These are phyloP conservation scores for Boletus rex-veris DNA, from an alignment of 768 basidiomycete species.

Conservation along the genomic window DNA sequence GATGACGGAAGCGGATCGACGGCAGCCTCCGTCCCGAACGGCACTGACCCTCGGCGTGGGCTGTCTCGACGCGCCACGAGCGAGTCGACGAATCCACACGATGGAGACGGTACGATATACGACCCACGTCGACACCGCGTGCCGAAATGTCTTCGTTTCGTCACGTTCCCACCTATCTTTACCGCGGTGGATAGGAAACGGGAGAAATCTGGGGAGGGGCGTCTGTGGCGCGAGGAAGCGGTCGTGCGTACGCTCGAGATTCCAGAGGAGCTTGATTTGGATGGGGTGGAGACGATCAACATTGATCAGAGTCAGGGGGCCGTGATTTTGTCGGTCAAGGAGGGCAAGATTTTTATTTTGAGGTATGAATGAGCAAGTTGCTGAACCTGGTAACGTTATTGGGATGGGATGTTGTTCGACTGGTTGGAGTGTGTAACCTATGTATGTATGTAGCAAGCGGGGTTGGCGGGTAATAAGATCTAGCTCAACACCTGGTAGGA, in stretches of 20 bases:
- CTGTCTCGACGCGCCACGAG: not conserved
- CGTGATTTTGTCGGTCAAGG: conserved; percentile 63
- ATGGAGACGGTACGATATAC: conserved; percentile 17
- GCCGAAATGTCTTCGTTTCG: conserved; percentile 60
- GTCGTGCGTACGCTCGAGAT: conserved; percentile 58
- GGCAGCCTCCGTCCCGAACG: conserved; percentile 3
- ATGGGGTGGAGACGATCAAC: conserved; percentile 69
- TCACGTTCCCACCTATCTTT: conserved; percentile 59
- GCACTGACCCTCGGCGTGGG: not conserved
- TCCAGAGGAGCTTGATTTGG: conserved; percentile 62
- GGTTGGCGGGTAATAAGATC: no score
- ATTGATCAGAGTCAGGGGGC: conserved; percentile 76
- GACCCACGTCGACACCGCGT: conserved; percentile 29
- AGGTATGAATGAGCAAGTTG: conserved; percentile 46
- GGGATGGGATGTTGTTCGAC: not conserved
- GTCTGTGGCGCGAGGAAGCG: conserved; percentile 35
- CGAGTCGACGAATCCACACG: conserved; percentile 14
- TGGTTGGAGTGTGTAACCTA: not conserved
- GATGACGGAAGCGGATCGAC: conserved; percentile 5
- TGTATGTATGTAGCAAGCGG: no score
- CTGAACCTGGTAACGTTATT: not conserved
- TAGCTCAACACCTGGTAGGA: no score
- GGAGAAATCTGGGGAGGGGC: conserved; percentile 16
- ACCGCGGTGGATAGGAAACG: conserved; percentile 20
- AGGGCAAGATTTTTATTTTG: conserved; percentile 70